A percentile compares a stretch with the other conserved stretches of the same genome.
Evolutionary conservation across 164 flowering plant genomes (phyloP).

Genomic region (Berberis vulgaris): DNA sequence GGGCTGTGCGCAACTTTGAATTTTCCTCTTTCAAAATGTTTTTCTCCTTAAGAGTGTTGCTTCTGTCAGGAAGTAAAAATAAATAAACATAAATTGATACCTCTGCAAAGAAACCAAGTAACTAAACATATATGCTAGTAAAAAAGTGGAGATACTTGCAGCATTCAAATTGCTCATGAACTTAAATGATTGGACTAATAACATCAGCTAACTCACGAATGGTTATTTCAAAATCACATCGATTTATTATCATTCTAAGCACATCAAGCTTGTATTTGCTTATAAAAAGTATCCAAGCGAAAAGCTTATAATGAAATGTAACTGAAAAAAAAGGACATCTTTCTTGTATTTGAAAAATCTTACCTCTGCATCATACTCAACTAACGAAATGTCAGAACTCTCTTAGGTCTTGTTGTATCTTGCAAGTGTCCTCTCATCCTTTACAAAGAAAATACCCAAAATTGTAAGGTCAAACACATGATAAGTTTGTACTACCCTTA

Average conservation of each 20-base stretch:
- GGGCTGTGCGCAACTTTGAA: conserved; percentile 38
- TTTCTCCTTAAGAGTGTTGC: conserved; percentile 31
- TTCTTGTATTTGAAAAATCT: neutral
- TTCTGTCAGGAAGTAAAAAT: conserved; percentile 9
- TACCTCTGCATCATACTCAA: conserved; percentile 52
- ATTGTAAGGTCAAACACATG: neutral
- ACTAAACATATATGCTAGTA: no score
- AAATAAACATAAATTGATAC: neutral
- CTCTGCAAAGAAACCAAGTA: neutral
- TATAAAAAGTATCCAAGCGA: no score
- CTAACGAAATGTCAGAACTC: conserved; percentile 24
- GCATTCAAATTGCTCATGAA: no score
- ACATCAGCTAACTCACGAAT: no score
- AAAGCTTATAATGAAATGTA: no score
- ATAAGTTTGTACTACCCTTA: no score
- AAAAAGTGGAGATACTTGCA: no score
- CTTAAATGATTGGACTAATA: no score
- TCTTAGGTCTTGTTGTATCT: conserved; percentile 55
- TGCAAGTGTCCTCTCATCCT: conserved; percentile 59
- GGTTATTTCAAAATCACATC: no score
- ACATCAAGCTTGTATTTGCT: no score
- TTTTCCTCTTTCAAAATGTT: conserved; percentile 55
- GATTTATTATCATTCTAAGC: no score
- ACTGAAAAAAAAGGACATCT: no score
- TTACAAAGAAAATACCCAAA: conserved; percentile 13